Base-by-base conservation (phyloP, 371 early-diverging fungal species). In the Massospora cicadina region DNA sequence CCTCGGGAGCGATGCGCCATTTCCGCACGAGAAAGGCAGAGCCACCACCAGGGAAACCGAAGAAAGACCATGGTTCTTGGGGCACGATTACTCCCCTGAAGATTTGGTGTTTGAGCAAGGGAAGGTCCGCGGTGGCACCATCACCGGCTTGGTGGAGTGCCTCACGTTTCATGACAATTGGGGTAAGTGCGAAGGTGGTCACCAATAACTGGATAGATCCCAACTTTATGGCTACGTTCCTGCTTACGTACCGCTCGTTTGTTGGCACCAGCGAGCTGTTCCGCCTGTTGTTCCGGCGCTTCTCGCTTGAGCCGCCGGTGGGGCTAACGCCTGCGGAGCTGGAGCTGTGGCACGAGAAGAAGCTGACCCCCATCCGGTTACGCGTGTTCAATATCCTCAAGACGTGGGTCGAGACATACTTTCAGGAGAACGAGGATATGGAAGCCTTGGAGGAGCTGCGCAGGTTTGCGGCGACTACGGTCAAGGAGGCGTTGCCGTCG, bases 331-430 rank as follows among this genome's bases (percentile, higher is more conserved):
- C 77, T 0, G 74, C 78, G 3, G 90, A 94, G 65, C 66, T 86
- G 30, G 79, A 77, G 55, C 74, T 77, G 13, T 95, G 95, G 95
- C 79, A 76, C 26, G 90, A 90, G 64, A 84, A 79, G 70, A 93
- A 94, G 70, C 79, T 84, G 66, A 88, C 80, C 32, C 85, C 90
- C 0, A 81, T 93, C 60, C 84, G 93, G 32, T 75, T 93, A 66
- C 85, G 91, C 56, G 94, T 95, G 0, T 87, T 81, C 72, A 93
- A 89, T 68, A 81, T 93, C 26, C 79, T 92, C 69, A 91, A 91
- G 71, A 81, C 80, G 2, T 95, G 95, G 95, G 75, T 95, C 3
- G 93, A 93, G 68, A 79, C 79, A 65, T 85, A 89, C 68, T 93
- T 86, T 71, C 75, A 84, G 13, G 89, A 91, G 56, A 81, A 84